Conservation (phyloP, 371 early-diverging fungal genomes). For the Rhizopus arrhizus region DNA sequence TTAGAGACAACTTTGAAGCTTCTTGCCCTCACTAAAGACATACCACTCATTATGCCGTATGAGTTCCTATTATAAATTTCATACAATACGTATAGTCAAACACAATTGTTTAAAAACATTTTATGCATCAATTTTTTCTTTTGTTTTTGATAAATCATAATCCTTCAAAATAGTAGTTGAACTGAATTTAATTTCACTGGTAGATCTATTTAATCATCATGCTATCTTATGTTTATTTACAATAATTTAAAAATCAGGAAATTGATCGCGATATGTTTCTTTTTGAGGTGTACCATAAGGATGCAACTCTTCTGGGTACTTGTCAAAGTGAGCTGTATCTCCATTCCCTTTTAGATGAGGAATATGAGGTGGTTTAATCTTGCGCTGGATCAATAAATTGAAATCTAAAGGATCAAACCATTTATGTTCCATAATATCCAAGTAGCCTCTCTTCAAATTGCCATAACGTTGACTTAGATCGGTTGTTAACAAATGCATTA, state of each 20-base stretch:
- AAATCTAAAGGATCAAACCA: slow-evolving; percentile 79
- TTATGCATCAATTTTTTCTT: no score
- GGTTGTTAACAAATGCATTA: slow-evolving; percentile 81
- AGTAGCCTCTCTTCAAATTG: slow-evolving; percentile 76
- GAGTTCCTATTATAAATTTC: no score
- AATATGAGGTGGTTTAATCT: slow-evolving; percentile 70
- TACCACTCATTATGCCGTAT: no score
- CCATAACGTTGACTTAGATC: slow-evolving; percentile 88
- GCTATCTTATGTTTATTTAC: no score
- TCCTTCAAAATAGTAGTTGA: no score
- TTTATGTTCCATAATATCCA: slow-evolving; percentile 69
- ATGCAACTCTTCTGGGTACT: slow-evolving; percentile 57
- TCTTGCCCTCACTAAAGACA: no score
- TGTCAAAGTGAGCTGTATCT: slow-evolving; percentile 69
- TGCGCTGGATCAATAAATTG: slow-evolving; percentile 55
- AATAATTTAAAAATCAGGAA: slow-evolving; percentile 30
- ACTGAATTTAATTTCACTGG: no score
- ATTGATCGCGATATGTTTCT: slow-evolving; percentile 32
- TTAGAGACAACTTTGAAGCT: no score
- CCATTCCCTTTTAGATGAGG: slow-evolving; percentile 62
- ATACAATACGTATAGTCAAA: no score
- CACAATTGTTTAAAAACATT: no score
- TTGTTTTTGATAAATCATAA: no score
- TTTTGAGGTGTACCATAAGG: slow-evolving; percentile 20
- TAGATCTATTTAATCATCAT: no score